Evolutionary conservation across 2,329 filamentous ascomycete genomes (phyloP).

Genomic region (Celoporthe dispersa): DNA sequence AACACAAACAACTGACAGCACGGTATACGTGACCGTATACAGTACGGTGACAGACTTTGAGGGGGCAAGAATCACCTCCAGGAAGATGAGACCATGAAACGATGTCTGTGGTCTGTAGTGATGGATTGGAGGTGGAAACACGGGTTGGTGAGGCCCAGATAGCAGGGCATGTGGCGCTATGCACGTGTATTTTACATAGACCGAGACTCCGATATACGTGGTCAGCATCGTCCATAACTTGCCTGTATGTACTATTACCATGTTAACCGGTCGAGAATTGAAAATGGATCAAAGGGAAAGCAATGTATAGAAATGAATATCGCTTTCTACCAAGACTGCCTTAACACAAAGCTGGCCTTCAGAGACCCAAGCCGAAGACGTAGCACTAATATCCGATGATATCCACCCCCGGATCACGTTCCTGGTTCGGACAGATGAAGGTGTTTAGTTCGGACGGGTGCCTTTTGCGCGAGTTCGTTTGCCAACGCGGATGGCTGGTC

Average conservation of each 20-base stretch:
- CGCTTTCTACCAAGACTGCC: not conserved
- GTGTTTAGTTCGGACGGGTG: not conserved
- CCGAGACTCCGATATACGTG: not conserved
- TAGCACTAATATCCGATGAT: not conserved
- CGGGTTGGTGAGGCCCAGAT: not conserved
- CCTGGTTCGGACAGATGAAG: not conserved
- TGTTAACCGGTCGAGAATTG: not conserved
- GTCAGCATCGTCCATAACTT: not conserved
- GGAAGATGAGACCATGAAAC: not conserved
- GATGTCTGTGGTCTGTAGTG: not conserved
- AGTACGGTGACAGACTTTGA: not conserved
- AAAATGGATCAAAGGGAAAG: not conserved
- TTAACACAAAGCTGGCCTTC: not conserved
- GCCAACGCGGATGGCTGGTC: not conserved
- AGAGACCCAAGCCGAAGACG: not conserved
- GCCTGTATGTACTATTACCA: not conserved
- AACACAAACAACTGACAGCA: not conserved
- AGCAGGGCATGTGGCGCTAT: not conserved
- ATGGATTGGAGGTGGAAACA: not conserved
- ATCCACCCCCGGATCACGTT: not conserved
- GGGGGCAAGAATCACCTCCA: not conserved
- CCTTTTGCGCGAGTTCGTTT: not conserved
- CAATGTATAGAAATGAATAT: not conserved
- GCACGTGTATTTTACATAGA: not conserved
- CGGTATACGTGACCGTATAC: not conserved